Percentiles rank a stretch among this genome's conserved stretches.
Conservation (phyloP, 352 stramenopile species). For the Elongisporangium anandrum region DNA sequence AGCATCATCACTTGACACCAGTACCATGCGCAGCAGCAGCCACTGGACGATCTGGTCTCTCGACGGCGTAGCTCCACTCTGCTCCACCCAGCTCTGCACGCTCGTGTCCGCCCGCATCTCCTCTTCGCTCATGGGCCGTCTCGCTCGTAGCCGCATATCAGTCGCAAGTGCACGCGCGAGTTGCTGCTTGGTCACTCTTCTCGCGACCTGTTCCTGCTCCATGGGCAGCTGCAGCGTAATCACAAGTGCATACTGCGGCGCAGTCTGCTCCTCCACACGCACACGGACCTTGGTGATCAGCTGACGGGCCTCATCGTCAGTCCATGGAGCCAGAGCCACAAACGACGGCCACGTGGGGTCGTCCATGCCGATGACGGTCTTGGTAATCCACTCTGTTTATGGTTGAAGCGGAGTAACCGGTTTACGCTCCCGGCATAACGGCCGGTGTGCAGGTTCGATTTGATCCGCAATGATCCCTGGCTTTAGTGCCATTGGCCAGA, state of each 20-base stretch:
- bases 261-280: slow-evolving; percentile 25
- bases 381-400: background rate
- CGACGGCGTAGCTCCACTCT: slow-evolving; percentile 19
- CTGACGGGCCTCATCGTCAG: slow-evolving; percentile 12
- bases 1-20: slow-evolving; percentile 7
- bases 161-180: slow-evolving; percentile 37
- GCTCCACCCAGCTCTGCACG: slow-evolving; percentile 29
- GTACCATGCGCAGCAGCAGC: slow-evolving; percentile 51
- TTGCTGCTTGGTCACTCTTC: slow-evolving; percentile 39
- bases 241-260: slow-evolving; percentile 37
- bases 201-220: background rate
- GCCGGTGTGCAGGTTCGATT: background rate
- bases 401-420: background rate
- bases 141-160: slow-evolving; percentile 8
- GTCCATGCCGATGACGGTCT: no score
- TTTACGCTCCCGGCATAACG: background rate
- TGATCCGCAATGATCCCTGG: background rate
- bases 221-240: slow-evolving; percentile 20
- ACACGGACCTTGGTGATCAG: slow-evolving; percentile 14
- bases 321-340: slow-evolving; percentile 21
- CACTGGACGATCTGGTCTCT: slow-evolving; percentile 48
- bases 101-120: background rate
- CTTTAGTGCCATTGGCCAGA: background rate
- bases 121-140: slow-evolving; percentile 4
- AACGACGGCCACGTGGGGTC: background rate